A percentile compares a stretch with the other conserved stretches of the same genome.
These are phyloP conservation scores for Biscogniauxia marginata DNA, from an alignment of 2,329 filamentous ascomycete species.

Conservation along the genomic window DNA sequence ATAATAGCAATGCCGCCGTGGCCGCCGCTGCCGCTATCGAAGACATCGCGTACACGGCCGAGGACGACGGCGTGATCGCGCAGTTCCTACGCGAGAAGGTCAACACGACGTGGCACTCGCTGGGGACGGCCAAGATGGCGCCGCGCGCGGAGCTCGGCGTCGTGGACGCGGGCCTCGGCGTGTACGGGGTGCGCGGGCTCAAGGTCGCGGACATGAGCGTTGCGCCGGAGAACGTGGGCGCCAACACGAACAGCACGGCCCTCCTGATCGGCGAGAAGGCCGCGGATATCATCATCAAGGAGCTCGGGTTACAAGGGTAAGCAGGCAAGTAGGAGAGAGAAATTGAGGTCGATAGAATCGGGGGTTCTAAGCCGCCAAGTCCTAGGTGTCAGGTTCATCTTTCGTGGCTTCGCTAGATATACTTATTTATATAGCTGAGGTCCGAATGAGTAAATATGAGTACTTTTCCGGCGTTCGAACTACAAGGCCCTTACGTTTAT, in stretches of 20 bases:
- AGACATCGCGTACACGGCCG: slow-evolving; percentile 46
- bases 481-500: too few species aligned
- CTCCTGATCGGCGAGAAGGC: slow-evolving; percentile 49
- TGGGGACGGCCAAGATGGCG: slow-evolving; percentile 43
- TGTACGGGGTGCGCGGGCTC: slow-evolving; percentile 40
- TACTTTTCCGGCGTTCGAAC: too few species aligned
- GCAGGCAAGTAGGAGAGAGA: too few species aligned
- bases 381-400: too few species aligned
- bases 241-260: slow-evolving; percentile 50
- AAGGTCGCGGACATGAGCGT: slow-evolving; percentile 40
- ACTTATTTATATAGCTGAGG: too few species aligned
- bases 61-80: slow-evolving; percentile 47
- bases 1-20: slow-evolving; percentile 3
- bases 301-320: slow-evolving; percentile 35
- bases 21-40: slow-evolving; percentile 27
- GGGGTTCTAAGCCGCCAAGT: too few species aligned
- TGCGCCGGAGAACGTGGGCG: slow-evolving; percentile 35
- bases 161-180: slow-evolving; percentile 40
- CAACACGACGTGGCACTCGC: slow-evolving; percentile 42
- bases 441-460: too few species aligned
- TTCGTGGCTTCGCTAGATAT: too few species aligned
- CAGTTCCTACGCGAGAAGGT: slow-evolving; percentile 38
- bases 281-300: slow-evolving; percentile 40
- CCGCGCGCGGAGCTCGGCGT: slow-evolving; percentile 39
- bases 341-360: too few species aligned